Evolutionary conservation across 768 basidiomycete genomes (phyloP).

Genomic region (Kwoniella dendrophila): DNA sequence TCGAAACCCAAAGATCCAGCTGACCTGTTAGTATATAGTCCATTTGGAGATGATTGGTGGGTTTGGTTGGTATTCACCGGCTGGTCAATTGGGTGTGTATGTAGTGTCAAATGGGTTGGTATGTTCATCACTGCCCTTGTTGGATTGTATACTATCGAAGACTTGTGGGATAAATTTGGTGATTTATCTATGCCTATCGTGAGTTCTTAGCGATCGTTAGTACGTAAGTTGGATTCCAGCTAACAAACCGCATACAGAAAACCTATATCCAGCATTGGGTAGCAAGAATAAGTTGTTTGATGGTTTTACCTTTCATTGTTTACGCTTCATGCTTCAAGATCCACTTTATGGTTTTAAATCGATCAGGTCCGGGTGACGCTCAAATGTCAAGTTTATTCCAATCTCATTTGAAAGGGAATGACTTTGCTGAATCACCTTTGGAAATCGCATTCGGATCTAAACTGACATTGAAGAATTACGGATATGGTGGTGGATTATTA

Average conservation of each 20-base stretch:
- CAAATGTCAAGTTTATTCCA: constrained; percentile 99
- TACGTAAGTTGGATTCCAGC: background rate
- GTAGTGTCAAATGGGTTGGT: constrained; percentile 95
- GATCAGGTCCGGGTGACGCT: constrained; percentile 92
- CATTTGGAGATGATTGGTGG: constrained; percentile 98
- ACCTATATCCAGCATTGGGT: constrained; percentile 89
- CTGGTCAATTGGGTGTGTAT: constrained; percentile 92
- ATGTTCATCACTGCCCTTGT: constrained; percentile 93
- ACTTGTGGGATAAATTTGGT: constrained; percentile 97
- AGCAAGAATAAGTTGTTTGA: constrained; percentile 80
- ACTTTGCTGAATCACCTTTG: constrained; percentile 89
- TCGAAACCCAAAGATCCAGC: background rate
- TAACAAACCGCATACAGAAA: constrained; percentile 60
- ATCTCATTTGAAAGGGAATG: constrained; percentile 90
- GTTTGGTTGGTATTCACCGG: constrained; percentile 90
- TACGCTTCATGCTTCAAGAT: constrained; percentile 95
- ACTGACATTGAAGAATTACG: constrained; percentile 93
- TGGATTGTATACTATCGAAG: constrained; percentile 94
- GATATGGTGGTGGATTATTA: constrained; percentile 92
- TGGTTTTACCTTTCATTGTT: constrained; percentile 84
- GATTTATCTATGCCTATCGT: constrained; percentile 89
- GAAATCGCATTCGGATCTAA: constrained; percentile 89
- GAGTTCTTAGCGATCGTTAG: constrained; percentile 54
- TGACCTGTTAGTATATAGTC: constrained; percentile 59
- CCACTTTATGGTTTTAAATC: constrained; percentile 91